phyloP scores from a whole-genome alignment of 345 rosid genomes.

The Toxicodendron radicans region DNA sequence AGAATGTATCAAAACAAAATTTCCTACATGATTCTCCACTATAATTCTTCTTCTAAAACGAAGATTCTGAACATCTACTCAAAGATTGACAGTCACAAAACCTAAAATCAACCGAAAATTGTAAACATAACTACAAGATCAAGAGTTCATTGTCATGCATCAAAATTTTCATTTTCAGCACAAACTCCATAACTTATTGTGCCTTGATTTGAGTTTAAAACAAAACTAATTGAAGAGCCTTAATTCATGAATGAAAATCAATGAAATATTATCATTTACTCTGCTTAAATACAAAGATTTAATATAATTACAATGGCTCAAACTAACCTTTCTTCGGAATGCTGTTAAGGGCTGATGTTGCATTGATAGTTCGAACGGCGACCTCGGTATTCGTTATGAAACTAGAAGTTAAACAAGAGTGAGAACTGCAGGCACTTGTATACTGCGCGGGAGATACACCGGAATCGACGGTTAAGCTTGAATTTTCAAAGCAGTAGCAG shows the following conservation, averaged over 20 bases:
- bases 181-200: not conserved
- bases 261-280: not conserved
- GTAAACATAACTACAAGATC: too few species aligned
- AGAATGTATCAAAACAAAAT: too few species aligned
- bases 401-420: not conserved
- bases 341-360: too few species aligned
- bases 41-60: too few species aligned
- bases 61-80: too few species aligned
- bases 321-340: slow-evolving; percentile 5
- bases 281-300: not conserved
- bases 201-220: not conserved
- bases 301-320: not conserved
- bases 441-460: not conserved
- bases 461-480: not conserved
- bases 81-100: too few species aligned
- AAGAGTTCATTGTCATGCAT: too few species aligned
- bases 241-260: not conserved
- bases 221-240: not conserved
- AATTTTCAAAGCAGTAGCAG: too few species aligned
- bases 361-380: too few species aligned
- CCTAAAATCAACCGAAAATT: too few species aligned
- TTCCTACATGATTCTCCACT: too few species aligned
- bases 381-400: not conserved
- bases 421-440: not conserved
- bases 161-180: not conserved